Conservation (phyloP, 495 filamentous ascomycete species). For the Penicillium diatomitis region DNA sequence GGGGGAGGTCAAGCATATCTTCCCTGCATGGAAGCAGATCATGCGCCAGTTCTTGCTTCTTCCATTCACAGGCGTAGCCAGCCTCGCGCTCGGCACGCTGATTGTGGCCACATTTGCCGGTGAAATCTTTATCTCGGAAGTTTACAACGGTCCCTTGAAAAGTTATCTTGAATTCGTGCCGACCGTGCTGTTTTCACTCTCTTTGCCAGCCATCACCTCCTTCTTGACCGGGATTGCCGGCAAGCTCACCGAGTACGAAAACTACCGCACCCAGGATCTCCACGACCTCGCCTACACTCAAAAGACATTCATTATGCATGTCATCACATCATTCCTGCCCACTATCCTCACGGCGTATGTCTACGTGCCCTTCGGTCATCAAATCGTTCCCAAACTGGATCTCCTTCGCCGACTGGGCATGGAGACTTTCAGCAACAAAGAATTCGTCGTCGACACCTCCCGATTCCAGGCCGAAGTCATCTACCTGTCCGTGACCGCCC, state of each 20-base stretch:
- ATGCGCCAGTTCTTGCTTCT: constrained; percentile 69
- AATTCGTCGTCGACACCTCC: constrained; percentile 69
- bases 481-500: constrained; percentile 88
- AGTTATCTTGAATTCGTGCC: constrained; percentile 75
- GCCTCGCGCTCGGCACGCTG: constrained; percentile 62
- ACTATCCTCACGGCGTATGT: constrained; percentile 91
- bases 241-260: constrained; percentile 72
- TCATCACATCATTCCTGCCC: constrained; percentile 89
- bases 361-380: constrained; percentile 83
- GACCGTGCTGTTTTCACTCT: constrained; percentile 67
- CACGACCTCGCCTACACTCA: constrained; percentile 75
- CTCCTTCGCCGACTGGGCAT: constrained; percentile 47
- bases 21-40: constrained; percentile 67
- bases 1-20: constrained; percentile 66
- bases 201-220: constrained; percentile 64
- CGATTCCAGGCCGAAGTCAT: constrained; percentile 86
- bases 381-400: constrained; percentile 77
- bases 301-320: constrained; percentile 92
- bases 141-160: constrained; percentile 84
- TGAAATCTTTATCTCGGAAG: constrained; percentile 88
- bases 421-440: constrained; percentile 18
- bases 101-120: constrained; percentile 79
- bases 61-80: constrained; percentile 73
- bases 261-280: constrained; percentile 76
- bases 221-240: constrained; percentile 69